Base-by-base conservation (phyloP, 305 asterid species). In the Fraxinus latifolia region DNA sequence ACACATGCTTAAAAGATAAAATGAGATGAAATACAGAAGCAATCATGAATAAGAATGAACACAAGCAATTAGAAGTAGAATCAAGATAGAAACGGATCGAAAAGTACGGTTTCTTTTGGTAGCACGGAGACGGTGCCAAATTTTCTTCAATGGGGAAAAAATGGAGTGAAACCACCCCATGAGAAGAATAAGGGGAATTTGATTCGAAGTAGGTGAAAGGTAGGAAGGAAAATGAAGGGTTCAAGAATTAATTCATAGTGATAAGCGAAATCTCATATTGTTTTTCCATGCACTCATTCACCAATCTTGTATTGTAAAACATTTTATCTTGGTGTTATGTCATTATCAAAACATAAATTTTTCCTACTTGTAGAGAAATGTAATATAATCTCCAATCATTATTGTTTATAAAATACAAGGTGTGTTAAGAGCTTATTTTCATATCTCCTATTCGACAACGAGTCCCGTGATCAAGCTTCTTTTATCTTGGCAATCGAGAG, bases 111-210 rank as follows among this genome's bases (percentile, higher is more conserved):
- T 86, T 88, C 82, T 81, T 55, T 79, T 87, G 19, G 89, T 76
- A 1, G 86, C 53, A 3, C 86, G 85, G 27, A 90, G 82, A 4
- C 86, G 85, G 58, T 82, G 86, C 89, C 86, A 88, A 33, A 92
- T 80, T 71, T 83, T 88, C 87, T 86, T 88, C 79, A 90, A 32
- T 17, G 96, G 96, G 37, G 83, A 86, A 79, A 89, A 23, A 62
- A 92, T 62, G 79, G 92, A 86, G 58, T 79, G 88, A 86, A 90
- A 85, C 94, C 94, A 91, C 78, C 89, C 92, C 93, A 90, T 89
- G 72, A 77, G 39, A 39, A 78, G 70, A 70, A 42, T 42, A 36
- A 82, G 55, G 14, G 44, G 65, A 3, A 2, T 23, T 29, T 21
- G 77, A 65, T 17, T 19, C 19, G 1, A 33, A 14, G 62, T 85